Conservation (phyloP, 2,329 filamentous ascomycete genomes). For the Xenoacremonium recifei region DNA sequence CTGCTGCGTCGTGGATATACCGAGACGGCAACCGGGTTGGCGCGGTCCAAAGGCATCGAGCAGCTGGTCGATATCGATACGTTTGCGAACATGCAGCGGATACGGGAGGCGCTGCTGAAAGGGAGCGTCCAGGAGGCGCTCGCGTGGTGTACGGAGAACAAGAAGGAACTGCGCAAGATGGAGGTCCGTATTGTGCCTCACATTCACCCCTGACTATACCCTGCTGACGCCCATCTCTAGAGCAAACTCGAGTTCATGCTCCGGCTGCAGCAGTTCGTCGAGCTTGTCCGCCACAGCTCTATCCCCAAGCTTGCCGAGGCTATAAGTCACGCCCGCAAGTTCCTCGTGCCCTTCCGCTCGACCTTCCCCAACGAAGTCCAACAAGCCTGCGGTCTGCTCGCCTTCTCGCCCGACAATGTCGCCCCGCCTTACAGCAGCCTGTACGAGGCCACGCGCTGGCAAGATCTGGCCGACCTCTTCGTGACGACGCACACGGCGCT, state of each 20-base stretch:
- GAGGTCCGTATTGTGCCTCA: constrained; percentile 54
- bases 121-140: constrained; percentile 77
- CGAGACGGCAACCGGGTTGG: constrained; percentile 72
- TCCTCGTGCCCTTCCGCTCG: constrained; percentile 68
- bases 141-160: constrained; percentile 90
- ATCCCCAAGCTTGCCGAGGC: constrained; percentile 70
- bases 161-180: constrained; percentile 86
- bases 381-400: constrained; percentile 77
- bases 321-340: constrained; percentile 77
- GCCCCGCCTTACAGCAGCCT: constrained; percentile 50
- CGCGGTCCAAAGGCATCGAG: constrained; percentile 71
- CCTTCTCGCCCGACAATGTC: constrained; percentile 58
- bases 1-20: constrained; percentile 80
- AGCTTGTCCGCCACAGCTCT: constrained; percentile 71
- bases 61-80: constrained; percentile 86
- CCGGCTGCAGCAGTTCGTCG: constrained; percentile 91
- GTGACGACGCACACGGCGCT: constrained; percentile 83
- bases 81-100: constrained; percentile 77
- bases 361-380: constrained; percentile 67
- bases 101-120: constrained; percentile 69
- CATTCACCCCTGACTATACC: not conserved
- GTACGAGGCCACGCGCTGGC: constrained; percentile 74
- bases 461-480: constrained; percentile 74
- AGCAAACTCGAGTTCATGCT: constrained; percentile 91
- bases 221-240: constrained; percentile 35